phyloP scores from a whole-genome alignment of 768 basidiomycete genomes.

The Porpolomopsis calyptriformis region DNA sequence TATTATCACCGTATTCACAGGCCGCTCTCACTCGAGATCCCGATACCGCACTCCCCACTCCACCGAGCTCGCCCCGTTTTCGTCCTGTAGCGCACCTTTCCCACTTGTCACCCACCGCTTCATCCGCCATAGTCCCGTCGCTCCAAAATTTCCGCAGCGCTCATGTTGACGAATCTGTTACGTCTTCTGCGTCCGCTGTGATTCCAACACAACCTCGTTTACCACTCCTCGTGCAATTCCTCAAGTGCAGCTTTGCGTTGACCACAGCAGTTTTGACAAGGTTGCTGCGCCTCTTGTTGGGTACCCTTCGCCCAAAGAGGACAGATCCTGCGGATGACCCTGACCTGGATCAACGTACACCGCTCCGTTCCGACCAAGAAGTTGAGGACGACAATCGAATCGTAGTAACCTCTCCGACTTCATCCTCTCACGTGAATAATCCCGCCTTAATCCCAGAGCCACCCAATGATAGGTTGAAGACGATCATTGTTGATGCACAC shows the following conservation, averaged over 20 bases:
- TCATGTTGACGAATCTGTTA: not conserved
- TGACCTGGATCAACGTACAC: not conserved
- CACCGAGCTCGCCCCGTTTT: slow-evolving; percentile 28
- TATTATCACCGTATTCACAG: slow-evolving; percentile 23
- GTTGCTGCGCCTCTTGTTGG: not conserved
- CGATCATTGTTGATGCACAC: slow-evolving; percentile 13
- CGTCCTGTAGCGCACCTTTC: slow-evolving; percentile 13
- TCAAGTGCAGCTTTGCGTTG: not conserved
- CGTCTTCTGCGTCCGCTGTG: not conserved
- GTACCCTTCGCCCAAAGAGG: not conserved
- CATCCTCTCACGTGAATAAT: too few species aligned
- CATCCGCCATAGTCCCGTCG: slow-evolving; percentile 12
- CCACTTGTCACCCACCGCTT: slow-evolving; percentile 2
- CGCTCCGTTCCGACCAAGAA: not conserved
- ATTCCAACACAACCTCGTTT: too few species aligned
- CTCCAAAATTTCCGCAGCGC: slow-evolving; percentile 5
- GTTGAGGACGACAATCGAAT: not conserved
- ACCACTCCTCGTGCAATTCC: too few species aligned
- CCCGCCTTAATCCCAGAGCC: not conserved
- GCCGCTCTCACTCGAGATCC: slow-evolving; percentile 9
- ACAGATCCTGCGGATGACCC: not conserved
- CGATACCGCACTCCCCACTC: slow-evolving; percentile 23
- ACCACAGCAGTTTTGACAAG: not conserved
- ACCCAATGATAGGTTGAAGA: not conserved
- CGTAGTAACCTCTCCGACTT: too few species aligned